phyloP scores from a whole-genome alignment of 371 early-diverging fungal species.

The Apophysomyces trapeziformis region DNA sequence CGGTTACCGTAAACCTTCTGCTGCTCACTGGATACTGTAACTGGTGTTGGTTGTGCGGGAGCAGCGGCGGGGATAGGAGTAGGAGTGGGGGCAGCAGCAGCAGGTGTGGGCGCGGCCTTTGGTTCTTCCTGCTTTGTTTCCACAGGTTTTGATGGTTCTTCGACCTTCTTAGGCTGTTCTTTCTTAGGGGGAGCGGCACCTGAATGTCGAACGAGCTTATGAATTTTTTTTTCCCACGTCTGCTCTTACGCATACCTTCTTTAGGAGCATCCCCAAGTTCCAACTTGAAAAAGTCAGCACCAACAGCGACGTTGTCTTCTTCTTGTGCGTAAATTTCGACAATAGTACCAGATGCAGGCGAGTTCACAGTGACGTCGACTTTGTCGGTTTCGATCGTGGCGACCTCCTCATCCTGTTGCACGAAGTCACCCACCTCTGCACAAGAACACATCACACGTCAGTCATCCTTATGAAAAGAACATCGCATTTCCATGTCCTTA shows the following conservation, averaged over 20 bases:
- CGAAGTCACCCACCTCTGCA: conserved; percentile 93
- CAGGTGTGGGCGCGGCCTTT: conserved; percentile 37
- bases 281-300: conserved; percentile 91
- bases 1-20: conserved; percentile 51
- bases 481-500: conserved; percentile 45
- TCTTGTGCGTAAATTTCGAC: conserved; percentile 85
- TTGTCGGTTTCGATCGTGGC: conserved; percentile 99
- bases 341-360: conserved; percentile 89
- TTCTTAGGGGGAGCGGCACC: conserved; percentile 38
- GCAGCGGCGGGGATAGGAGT: conserved; percentile 25
- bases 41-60: conserved; percentile 20
- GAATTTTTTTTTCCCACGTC: conserved; percentile 25
- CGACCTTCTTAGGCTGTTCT: conserved; percentile 28
- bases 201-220: conserved; percentile 37
- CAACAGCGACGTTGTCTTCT: conserved; percentile 93
- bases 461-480: neutral
- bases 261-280: conserved; percentile 79
- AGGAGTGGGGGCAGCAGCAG: conserved; percentile 41
- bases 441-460: neutral
- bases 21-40: conserved; percentile 4
- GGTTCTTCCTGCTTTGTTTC: conserved; percentile 47
- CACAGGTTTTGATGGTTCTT: conserved; percentile 20
- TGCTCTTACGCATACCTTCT: conserved; percentile 48
- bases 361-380: conserved; percentile 95
- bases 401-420: conserved; percentile 92